phyloP scores from a whole-genome alignment of 306 rosid species.

The Glycyrrhiza uralensis region DNA sequence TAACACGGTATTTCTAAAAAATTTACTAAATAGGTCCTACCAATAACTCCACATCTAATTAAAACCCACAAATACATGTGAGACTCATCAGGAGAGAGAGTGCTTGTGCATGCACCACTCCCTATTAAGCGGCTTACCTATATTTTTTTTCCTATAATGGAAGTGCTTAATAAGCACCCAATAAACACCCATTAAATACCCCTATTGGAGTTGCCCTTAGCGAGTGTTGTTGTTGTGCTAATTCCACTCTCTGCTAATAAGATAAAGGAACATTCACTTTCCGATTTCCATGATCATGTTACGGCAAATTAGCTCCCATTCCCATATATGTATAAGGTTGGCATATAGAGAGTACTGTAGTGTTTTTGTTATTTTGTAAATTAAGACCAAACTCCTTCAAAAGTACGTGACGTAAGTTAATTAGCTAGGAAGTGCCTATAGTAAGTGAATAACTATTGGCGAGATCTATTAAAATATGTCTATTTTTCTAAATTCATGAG shows the following conservation, averaged over 20 bases:
- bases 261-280: constrained; percentile 17
- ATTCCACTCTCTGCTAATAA: constrained; percentile 16
- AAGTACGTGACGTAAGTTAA: neutral
- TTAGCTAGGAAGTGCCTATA: neutral
- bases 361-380: neutral
- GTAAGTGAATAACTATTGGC: neutral
- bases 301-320: neutral
- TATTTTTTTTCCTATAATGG: too few relatives aligned
- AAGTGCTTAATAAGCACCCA: too few relatives aligned
- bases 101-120: too few relatives aligned
- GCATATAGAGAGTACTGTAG: neutral
- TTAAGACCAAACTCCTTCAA: constrained; percentile 9
- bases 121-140: too few relatives aligned
- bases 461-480: neutral
- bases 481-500: neutral
- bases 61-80: too few relatives aligned
- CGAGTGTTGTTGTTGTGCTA: constrained; percentile 19
- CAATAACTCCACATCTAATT: too few relatives aligned
- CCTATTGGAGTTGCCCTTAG: too few relatives aligned
- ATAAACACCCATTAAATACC: too few relatives aligned
- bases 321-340: neutral
- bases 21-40: too few relatives aligned
- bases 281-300: neutral
- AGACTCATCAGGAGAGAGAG: too few relatives aligned
- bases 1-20: too few relatives aligned